These are phyloP conservation scores for Cladobotryum protrusum DNA, from an alignment of 2,329 filamentous ascomycete species.

Conservation along the genomic window DNA sequence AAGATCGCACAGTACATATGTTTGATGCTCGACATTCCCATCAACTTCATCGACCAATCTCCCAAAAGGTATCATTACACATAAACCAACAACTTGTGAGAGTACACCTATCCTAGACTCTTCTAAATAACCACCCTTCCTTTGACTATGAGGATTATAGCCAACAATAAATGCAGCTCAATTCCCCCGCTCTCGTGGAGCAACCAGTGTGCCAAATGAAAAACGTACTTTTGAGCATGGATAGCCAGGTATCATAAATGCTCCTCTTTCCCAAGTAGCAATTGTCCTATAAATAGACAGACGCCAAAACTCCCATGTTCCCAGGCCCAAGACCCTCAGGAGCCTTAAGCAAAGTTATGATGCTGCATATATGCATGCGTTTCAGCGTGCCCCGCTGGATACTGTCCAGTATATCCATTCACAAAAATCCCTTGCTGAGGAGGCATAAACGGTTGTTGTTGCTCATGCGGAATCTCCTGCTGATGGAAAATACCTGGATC, in stretches of 20 bases:
- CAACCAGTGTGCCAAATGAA: too few relatives aligned
- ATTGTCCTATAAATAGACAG: background rate
- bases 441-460: conserved; percentile 14
- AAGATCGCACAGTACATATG: too few relatives aligned
- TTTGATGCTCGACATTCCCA: too few relatives aligned
- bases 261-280: background rate
- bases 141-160: too few relatives aligned
- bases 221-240: too few relatives aligned
- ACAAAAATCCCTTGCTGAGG: conserved; percentile 18
- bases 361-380: conserved; percentile 14
- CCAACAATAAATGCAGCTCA: background rate
- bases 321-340: background rate
- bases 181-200: background rate
- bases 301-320: too few relatives aligned
- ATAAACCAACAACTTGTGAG: too few relatives aligned
- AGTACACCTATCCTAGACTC: too few relatives aligned
- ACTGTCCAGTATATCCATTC: conserved; percentile 16
- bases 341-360: conserved; percentile 7
- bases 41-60: too few relatives aligned
- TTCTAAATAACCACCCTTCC: too few relatives aligned
- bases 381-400: conserved; percentile 14
- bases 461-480: conserved; percentile 7
- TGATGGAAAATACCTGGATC: conserved; percentile 18
- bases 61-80: too few relatives aligned
- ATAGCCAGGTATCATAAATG: too few relatives aligned